Base-by-base conservation (phyloP, 352 stramenopile genomes). In the Phytophthora melonis region DNA sequence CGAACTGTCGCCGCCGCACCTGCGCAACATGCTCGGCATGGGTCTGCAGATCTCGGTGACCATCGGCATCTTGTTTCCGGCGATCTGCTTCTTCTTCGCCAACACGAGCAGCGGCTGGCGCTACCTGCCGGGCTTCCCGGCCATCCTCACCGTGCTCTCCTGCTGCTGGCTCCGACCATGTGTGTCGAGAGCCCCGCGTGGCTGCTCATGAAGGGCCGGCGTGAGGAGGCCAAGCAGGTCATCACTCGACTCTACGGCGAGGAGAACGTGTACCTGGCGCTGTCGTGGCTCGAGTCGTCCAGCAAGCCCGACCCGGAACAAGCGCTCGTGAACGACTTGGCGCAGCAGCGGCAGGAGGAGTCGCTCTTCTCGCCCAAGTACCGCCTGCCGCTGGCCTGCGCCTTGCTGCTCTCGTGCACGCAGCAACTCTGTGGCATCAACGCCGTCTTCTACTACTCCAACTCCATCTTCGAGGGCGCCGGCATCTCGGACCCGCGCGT, bases 71-170 rank as follows among this genome's bases (percentile, higher is more conserved):
- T 45, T 82, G 25, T 13, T 80, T 5, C 58, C 73, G 23, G 47
- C 54, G 23, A 74, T 74, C 14, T 74, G 67, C 45, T 74, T 72
- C 66, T 74, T 74, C 58, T 72, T 72, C 66, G 57, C 66, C 18
- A 73, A 77, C 62, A 74, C 72, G 34, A 62, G 39, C 41, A 62
- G 32, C 19, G 72, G 68, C 19, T 83, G 77, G 77, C 77, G 77
- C n/a, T 78, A 81, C 73, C 16, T 83, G 30, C 73, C 79, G 3
- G 83, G 61, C 8, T 85, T 88, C 58, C 83, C 81, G 16, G 77
- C 83, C 45, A 56, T 87, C 19, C 59, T 90, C 7, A 81, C 62
- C 14, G 64, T 53, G 0, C 27, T 85, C 13, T 86, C 63, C 66
- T 88, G 21, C n/a, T 77, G n/a, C 58, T 84, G 9, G 69, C 78